These are phyloP conservation scores for Gamsiella multidivaricata DNA, from an alignment of 192 early-diverging fungal species.

Conservation along the genomic window DNA sequence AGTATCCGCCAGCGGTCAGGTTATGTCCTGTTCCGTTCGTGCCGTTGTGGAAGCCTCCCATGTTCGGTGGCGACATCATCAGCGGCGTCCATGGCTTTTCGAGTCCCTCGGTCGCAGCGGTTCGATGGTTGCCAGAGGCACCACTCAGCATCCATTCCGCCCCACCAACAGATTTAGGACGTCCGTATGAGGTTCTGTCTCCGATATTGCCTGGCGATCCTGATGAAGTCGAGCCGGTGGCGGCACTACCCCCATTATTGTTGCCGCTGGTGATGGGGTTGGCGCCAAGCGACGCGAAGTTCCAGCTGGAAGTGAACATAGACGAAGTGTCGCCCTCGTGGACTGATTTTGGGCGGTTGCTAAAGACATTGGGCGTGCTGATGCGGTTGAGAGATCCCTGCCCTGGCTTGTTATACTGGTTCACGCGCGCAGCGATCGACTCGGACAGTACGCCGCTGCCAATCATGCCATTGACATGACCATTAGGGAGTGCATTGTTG, in stretches of 20 bases:
- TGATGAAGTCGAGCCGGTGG: slow-evolving; percentile 10
- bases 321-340: slow-evolving; percentile 47
- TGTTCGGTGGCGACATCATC: slow-evolving; percentile 37
- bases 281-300: slow-evolving; percentile 43
- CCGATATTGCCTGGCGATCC: slow-evolving; percentile 45
- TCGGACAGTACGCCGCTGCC: slow-evolving; percentile 34
- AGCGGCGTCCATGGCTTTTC: slow-evolving; percentile 47
- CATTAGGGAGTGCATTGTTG: slow-evolving; percentile 16
- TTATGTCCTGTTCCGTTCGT: slow-evolving; percentile 46
- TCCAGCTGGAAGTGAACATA: slow-evolving; percentile 49
- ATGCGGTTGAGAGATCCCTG: slow-evolving; percentile 33
- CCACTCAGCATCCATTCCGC: slow-evolving; percentile 54
- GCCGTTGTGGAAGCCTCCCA: slow-evolving; percentile 48
- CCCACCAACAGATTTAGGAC: slow-evolving; percentile 61
- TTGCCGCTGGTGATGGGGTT: slow-evolving; percentile 30
- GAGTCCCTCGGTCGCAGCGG: slow-evolving; percentile 15
- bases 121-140: slow-evolving; percentile 10
- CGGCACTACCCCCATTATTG: background rate
- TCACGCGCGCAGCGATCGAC: slow-evolving; percentile 24
- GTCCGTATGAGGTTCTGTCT: slow-evolving; percentile 44
- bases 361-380: slow-evolving; percentile 24
- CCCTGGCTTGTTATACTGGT: slow-evolving; percentile 15
- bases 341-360: slow-evolving; percentile 45
- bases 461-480: slow-evolving; percentile 22
- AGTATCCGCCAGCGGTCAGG: slow-evolving; percentile 30